Evolutionary conservation across 441 rosid genomes (phyloP).

Genomic region (California macrophylla): DNA sequence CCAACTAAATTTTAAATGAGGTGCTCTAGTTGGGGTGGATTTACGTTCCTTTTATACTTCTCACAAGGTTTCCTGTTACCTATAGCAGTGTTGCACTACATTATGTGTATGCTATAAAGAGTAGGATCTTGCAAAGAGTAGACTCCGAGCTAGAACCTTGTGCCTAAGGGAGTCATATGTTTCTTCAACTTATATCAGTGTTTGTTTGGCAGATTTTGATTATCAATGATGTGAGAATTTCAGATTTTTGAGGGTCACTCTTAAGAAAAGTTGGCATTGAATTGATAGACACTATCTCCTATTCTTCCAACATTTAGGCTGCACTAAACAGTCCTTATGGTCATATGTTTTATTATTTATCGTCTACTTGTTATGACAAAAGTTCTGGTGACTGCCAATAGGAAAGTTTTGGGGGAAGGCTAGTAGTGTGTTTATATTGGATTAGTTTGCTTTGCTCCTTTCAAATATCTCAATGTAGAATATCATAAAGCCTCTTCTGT

Average conservation of each 20-base stretch:
- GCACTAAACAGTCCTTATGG: background rate
- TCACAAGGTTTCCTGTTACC: background rate
- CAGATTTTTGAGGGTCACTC: background rate
- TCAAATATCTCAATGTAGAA: background rate
- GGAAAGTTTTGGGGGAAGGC: background rate
- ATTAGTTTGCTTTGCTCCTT: background rate
- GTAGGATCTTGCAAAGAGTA: background rate
- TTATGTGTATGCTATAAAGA: background rate
- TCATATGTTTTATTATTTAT: background rate
- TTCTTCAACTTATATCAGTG: background rate
- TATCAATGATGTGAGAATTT: background rate
- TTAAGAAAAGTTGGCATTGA: background rate
- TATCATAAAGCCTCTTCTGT: background rate
- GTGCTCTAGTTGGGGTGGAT: background rate
- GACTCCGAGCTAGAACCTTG: background rate
- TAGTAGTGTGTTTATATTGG: background rate
- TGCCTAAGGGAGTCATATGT: background rate
- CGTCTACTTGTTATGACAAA: background rate
- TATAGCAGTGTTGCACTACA: background rate
- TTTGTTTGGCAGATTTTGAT: constrained; percentile 3
- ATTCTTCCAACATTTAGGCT: background rate
- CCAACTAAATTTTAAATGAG: background rate
- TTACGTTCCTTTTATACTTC: background rate
- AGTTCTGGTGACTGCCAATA: background rate
- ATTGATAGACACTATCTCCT: background rate